phyloP scores from a whole-genome alignment of 2,329 filamentous ascomycete species.

The Sclerotinia minor region DNA sequence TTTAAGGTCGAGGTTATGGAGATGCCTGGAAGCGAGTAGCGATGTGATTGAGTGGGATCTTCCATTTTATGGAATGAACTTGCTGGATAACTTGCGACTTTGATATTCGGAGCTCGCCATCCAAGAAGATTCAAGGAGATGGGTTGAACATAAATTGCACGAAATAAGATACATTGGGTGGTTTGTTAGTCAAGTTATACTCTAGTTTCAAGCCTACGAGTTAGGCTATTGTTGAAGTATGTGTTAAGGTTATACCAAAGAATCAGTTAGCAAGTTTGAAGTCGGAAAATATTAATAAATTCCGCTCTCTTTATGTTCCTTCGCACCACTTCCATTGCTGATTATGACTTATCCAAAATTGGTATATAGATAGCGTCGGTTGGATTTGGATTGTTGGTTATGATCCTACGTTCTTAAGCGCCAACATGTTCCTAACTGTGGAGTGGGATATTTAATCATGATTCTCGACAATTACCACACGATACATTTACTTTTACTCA shows the following conservation, averaged over 20 bases:
- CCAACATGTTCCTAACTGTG: neutral
- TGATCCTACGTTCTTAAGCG: slow-evolving; percentile 2
- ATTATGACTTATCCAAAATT: neutral
- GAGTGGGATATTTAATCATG: neutral
- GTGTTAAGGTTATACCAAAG: neutral
- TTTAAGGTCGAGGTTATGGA: too few relatives aligned
- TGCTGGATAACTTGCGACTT: neutral
- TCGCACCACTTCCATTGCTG: too few relatives aligned
- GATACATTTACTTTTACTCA: neutral
- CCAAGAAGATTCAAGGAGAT: too few relatives aligned
- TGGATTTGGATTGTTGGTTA: neutral
- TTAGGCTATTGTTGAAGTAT: neutral
- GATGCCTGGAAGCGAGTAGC: too few relatives aligned
- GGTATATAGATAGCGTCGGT: neutral
- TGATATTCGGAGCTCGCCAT: neutral
- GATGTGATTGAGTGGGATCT: too few relatives aligned
- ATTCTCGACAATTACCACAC: neutral
- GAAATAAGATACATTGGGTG: neutral
- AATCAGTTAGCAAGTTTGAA: neutral
- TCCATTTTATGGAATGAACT: neutral
- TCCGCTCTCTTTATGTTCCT: too few relatives aligned
- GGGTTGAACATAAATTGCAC: neutral
- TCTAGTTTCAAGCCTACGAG: too few relatives aligned
- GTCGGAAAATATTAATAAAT: neutral
- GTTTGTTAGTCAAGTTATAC: neutral